A percentile compares a stretch with the other conserved stretches of the same genome.
phyloP scores from a whole-genome alignment of 1,284 basidiomycete genomes.

The Singerocomus inundabilis region DNA sequence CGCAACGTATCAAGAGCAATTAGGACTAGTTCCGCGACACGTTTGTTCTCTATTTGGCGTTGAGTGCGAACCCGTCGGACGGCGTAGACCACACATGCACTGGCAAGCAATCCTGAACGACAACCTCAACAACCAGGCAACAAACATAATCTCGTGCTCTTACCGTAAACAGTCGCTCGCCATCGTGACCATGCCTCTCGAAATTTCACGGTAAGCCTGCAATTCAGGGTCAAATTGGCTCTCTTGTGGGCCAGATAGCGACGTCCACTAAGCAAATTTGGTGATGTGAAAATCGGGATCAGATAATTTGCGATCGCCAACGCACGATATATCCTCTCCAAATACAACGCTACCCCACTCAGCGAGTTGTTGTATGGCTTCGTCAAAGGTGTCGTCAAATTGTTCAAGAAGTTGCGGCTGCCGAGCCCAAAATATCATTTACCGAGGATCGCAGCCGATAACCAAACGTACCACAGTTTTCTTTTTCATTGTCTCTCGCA shows the following conservation, averaged over 20 bases:
- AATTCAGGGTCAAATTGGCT: constrained; percentile 69
- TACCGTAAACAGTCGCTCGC: constrained; percentile 68
- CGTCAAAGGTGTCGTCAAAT: constrained; percentile 72
- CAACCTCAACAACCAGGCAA: constrained; percentile 22
- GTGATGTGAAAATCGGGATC: constrained; percentile 26
- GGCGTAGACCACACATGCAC: constrained; percentile 37
- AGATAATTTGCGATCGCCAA: constrained; percentile 27
- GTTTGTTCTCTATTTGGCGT: constrained; percentile 62
- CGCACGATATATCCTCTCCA: constrained; percentile 70
- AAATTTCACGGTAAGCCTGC: constrained; percentile 67
- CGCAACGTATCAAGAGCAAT: constrained; percentile 79
- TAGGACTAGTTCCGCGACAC: constrained; percentile 75
- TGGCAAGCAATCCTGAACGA: constrained; percentile 33
- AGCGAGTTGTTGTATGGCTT: constrained; percentile 80
- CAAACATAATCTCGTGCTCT: constrained; percentile 26
- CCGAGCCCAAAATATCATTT: constrained; percentile 19
- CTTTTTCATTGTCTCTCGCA: constrained; percentile 54
- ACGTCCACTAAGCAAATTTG: constrained; percentile 49
- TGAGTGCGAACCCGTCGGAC: constrained; percentile 46
- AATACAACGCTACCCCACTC: constrained; percentile 80
- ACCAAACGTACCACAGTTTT: constrained; percentile 51
- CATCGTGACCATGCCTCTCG: constrained; percentile 69
- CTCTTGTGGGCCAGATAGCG: constrained; percentile 79
- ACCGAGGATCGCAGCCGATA: constrained; percentile 8
- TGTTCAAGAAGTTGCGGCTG: constrained; percentile 53